phyloP scores from a whole-genome alignment of 768 basidiomycete genomes.

The Tubosaeta sp. region DNA sequence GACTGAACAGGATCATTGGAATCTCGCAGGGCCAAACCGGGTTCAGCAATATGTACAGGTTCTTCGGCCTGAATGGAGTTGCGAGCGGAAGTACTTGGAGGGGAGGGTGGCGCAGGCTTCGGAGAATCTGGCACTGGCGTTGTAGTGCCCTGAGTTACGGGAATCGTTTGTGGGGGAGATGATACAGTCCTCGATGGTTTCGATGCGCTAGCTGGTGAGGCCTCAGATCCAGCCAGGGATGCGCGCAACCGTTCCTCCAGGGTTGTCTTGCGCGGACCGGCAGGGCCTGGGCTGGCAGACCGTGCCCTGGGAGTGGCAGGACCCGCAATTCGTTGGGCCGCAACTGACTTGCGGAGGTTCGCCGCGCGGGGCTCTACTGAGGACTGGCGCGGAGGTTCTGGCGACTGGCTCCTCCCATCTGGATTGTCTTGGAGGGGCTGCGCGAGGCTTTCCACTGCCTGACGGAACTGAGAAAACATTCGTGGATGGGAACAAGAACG shows the following conservation, averaged over 20 bases:
- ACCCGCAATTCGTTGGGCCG: constrained; percentile 46
- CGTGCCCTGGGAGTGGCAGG: constrained; percentile 27
- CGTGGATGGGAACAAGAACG: not conserved
- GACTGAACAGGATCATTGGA: not conserved
- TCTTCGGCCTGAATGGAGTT: constrained; percentile 1
- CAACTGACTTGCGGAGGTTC: constrained; percentile 62
- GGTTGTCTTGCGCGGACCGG: constrained; percentile 45
- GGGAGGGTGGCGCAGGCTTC: not conserved
- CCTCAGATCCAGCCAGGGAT: constrained; percentile 54
- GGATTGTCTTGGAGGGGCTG: constrained; percentile 37
- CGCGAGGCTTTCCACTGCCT: constrained; percentile 68
- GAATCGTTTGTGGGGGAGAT: constrained; percentile 27
- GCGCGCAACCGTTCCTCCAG: constrained; percentile 78
- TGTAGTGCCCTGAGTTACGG: constrained; percentile 33
- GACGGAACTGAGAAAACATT: constrained; percentile 76
- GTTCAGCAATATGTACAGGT: not conserved
- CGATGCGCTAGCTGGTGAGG: constrained; percentile 42
- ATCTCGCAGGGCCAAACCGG: not conserved
- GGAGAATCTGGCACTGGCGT: constrained; percentile 44
- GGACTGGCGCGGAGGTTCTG: constrained; percentile 32
- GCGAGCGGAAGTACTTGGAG: not conserved
- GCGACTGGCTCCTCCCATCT: constrained; percentile 36
- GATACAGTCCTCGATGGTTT: constrained; percentile 39
- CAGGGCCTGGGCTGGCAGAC: constrained; percentile 23
- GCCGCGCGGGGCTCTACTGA: constrained; percentile 48